These are phyloP conservation scores for Sisymbrium altissimum DNA, from an alignment of 345 rosid species.

Conservation along the genomic window DNA sequence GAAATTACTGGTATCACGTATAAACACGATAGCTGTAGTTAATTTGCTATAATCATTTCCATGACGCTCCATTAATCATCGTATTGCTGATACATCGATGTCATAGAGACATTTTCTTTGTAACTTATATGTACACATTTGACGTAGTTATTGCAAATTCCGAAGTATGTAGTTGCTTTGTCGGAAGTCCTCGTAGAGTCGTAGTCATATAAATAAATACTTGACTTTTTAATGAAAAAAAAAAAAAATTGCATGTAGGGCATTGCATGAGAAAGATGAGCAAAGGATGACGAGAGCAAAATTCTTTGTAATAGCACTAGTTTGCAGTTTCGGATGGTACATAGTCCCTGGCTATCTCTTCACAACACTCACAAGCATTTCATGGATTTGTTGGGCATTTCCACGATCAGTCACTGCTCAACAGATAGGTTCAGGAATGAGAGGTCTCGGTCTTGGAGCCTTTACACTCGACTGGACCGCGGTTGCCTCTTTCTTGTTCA, in stretches of 20 bases:
- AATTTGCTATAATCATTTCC: not conserved
- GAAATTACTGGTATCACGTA: too few species aligned
- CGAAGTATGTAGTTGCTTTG: not conserved
- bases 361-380: slow-evolving; percentile 71
- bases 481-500: slow-evolving; percentile 71
- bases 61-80: not conserved
- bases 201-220: not conserved
- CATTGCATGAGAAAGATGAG: slow-evolving; percentile 83
- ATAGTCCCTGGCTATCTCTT: slow-evolving; percentile 78
- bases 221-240: not conserved
- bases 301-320: slow-evolving; percentile 74
- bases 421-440: slow-evolving; percentile 85
- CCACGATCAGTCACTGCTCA: slow-evolving; percentile 79
- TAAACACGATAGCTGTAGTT: not conserved
- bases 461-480: slow-evolving; percentile 79
- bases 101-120: not conserved
- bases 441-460: slow-evolving; percentile 83
- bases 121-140: not conserved
- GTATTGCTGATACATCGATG: not conserved
- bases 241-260: slow-evolving; percentile 41
- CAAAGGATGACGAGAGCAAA: slow-evolving; percentile 64
- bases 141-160: not conserved
- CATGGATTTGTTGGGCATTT: slow-evolving; percentile 88
- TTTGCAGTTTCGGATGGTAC: slow-evolving; percentile 73
- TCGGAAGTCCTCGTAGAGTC: not conserved